Evolutionary conservation across 345 rosid genomes (phyloP).

Genomic region (Aegle marmelos): DNA sequence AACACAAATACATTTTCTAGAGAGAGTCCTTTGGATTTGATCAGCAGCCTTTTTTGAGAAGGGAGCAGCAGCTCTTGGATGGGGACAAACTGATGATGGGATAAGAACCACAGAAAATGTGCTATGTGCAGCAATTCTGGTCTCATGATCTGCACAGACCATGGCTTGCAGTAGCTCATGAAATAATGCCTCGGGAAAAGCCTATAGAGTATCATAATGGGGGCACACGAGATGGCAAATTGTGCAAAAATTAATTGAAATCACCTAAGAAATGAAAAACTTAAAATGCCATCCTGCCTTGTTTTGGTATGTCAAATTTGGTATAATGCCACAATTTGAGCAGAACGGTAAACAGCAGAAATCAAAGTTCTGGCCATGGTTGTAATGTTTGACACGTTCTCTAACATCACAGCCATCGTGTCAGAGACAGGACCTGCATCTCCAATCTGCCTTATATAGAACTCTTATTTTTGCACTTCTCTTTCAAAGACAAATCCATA

Average conservation of each 20-base stretch:
- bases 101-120: constrained; percentile 69
- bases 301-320: constrained; percentile 61
- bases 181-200: constrained; percentile 69
- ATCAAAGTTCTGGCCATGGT: constrained; percentile 65
- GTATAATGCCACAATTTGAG: constrained; percentile 64
- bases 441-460: constrained; percentile 48
- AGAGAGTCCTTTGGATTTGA: constrained; percentile 51
- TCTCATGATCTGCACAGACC: constrained; percentile 62
- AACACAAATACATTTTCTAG: constrained; percentile 72
- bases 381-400: constrained; percentile 65
- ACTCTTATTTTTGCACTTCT: constrained; percentile 16
- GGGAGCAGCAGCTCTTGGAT: constrained; percentile 23
- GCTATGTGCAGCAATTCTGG: constrained; percentile 67
- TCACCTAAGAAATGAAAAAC: neutral
- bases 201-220: constrained; percentile 30
- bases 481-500: neutral
- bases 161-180: constrained; percentile 65
- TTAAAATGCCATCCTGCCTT: constrained; percentile 39
- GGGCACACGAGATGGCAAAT: neutral
- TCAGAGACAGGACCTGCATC: constrained; percentile 85
- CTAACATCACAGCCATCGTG: constrained; percentile 78
- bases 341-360: constrained; percentile 60
- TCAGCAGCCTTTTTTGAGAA: constrained; percentile 35
- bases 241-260: neutral
- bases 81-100: constrained; percentile 64